These are phyloP conservation scores for Pouteria campechiana DNA, from an alignment of 179 eudicot species.

Conservation along the genomic window DNA sequence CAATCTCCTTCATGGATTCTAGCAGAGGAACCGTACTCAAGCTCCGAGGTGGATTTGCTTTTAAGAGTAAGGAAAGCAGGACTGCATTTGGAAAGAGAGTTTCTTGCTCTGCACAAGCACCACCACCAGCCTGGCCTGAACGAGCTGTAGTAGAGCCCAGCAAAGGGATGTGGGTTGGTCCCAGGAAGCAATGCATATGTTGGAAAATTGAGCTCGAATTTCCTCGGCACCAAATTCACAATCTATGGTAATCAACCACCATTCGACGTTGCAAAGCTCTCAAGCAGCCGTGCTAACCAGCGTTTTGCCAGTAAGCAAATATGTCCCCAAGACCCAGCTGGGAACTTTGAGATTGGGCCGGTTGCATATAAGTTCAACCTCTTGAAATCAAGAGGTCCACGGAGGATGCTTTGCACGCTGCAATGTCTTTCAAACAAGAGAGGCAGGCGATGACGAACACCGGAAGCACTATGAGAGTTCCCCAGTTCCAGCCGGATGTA, in stretches of 20 bases:
- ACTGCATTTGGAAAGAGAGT: conserved; percentile 36
- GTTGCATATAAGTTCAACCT: conserved; percentile 85
- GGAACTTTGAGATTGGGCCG: conserved; percentile 73
- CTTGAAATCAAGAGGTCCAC: conserved; percentile 88
- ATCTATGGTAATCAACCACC: conserved; percentile 88
- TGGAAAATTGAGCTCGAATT: conserved; percentile 93
- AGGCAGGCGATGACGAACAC: conserved; percentile 10
- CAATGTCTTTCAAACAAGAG: conserved; percentile 38
- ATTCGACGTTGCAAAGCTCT: conserved; percentile 65
- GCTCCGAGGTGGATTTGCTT: conserved; percentile 64
- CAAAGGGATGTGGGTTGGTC: conserved; percentile 73
- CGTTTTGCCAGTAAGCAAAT: conserved; percentile 87
- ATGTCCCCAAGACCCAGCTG: conserved; percentile 90
- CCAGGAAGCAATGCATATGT: conserved; percentile 87
- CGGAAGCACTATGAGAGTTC: too few relatives aligned
- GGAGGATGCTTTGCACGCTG: conserved; percentile 78
- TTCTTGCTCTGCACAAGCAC: conserved; percentile 61
- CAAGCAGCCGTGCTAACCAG: conserved; percentile 56
- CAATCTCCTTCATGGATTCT: too few relatives aligned
- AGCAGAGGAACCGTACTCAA: too few relatives aligned
- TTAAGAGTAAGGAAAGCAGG: conserved; percentile 38
- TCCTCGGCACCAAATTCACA: conserved; percentile 86
- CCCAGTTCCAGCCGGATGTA: too few relatives aligned
- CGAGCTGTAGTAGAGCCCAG: conserved; percentile 63
- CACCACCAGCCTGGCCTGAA: conserved; percentile 99